Evolutionary conservation across 2,329 filamentous ascomycete genomes (phyloP).

Genomic region (Diaporthe destruens): DNA sequence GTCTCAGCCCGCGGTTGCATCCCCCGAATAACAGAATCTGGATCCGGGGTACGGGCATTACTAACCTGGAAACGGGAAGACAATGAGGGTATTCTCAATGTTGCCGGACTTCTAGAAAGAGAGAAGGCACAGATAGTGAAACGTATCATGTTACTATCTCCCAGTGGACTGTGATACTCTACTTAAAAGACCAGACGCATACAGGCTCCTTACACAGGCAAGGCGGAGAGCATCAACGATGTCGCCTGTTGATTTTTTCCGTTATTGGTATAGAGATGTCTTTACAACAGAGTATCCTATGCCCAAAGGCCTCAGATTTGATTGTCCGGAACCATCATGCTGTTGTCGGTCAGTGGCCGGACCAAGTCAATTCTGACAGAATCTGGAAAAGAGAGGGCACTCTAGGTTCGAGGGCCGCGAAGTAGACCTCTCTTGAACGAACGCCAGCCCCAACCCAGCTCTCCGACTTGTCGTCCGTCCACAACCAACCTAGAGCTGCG

Average conservation of each 20-base stretch:
- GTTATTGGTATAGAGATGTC: too few species aligned
- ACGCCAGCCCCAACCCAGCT: too few species aligned
- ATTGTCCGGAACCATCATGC: background rate
- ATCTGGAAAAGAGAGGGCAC: background rate
- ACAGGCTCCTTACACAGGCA: background rate
- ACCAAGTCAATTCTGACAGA: too few species aligned
- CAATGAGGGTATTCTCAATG: background rate
- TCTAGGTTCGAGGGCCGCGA: background rate
- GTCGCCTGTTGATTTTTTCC: background rate
- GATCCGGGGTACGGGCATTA: slow-evolving; percentile 7
- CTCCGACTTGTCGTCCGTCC: background rate
- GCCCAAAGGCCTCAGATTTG: accelerated
- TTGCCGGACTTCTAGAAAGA: background rate
- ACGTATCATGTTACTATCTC: background rate
- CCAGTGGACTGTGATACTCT: background rate
- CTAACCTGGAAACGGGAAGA: background rate
- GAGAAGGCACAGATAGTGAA: background rate
- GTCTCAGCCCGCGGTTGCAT: slow-evolving; percentile 24
- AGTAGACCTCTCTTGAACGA: background rate
- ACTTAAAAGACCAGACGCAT: background rate
- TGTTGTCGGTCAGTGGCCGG: background rate
- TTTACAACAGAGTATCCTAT: too few species aligned
- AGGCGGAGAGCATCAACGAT: background rate
- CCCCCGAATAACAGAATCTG: background rate
- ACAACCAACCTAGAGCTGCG: background rate